These are phyloP conservation scores for Lunularia cruciata DNA, from an alignment of 225 moss, liverwort and hornwort genomes.

Conservation along the genomic window DNA sequence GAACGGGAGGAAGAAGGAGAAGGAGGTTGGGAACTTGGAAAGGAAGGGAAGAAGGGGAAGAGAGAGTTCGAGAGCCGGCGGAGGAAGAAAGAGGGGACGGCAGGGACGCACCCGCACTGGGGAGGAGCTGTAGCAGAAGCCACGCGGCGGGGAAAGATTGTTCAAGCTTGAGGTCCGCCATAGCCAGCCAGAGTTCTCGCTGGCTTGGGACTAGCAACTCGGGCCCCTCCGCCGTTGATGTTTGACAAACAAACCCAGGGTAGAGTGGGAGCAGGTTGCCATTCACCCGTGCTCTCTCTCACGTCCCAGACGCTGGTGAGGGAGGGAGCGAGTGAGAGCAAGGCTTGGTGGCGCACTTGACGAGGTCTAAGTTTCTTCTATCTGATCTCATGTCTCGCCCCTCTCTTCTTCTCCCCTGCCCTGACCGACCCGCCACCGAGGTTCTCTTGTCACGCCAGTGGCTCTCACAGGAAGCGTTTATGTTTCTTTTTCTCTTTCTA, in stretches of 20 bases:
- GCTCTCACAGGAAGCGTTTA: neutral
- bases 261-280: too few species aligned
- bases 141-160: slow-evolving; percentile 10
- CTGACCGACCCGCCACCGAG: neutral
- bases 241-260: neutral
- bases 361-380: neutral
- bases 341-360: neutral
- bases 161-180: slow-evolving; percentile 15
- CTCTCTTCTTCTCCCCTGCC: neutral
- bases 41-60: neutral
- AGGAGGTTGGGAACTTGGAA: neutral
- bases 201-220: too few species aligned
- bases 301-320: neutral
- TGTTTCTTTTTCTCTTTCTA: neutral
- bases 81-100: neutral
- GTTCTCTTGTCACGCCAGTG: slow-evolving; percentile 7
- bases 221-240: neutral
- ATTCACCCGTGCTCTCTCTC: neutral
- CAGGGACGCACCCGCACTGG: neutral
- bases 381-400: too few species aligned
- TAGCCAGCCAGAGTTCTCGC: slow-evolving; percentile 2
- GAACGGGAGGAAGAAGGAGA: neutral
- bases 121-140: neutral
- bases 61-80: neutral
- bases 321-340: neutral